phyloP scores from a whole-genome alignment of 495 filamentous ascomycete genomes.

The Penicillium odoratum region DNA sequence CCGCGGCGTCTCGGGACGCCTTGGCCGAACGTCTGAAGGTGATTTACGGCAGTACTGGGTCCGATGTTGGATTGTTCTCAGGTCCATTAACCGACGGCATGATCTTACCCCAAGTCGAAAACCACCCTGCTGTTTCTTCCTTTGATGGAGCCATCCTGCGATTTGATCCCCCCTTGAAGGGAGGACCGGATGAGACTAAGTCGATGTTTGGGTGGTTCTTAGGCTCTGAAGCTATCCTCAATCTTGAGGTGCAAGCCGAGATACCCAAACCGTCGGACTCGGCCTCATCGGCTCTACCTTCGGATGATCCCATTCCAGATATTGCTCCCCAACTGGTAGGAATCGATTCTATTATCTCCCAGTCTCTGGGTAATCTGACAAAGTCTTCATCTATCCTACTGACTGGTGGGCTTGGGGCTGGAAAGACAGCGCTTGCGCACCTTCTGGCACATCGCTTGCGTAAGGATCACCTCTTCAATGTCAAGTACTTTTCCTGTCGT shows the following conservation, averaged over 20 bases:
- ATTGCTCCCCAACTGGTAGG: constrained; percentile 70
- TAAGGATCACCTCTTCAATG: constrained; percentile 67
- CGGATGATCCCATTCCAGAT: constrained; percentile 54
- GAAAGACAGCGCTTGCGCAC: constrained; percentile 76
- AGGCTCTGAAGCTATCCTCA: constrained; percentile 69
- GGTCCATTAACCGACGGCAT: constrained; percentile 90
- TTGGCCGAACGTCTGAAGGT: constrained; percentile 55
- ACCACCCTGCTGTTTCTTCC: constrained; percentile 35
- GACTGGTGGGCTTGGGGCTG: constrained; percentile 83
- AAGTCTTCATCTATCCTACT: constrained; percentile 87
- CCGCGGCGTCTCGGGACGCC: constrained; percentile 71
- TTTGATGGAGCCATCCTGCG: constrained; percentile 71
- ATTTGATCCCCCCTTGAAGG: constrained; percentile 62
- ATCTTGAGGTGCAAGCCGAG: constrained; percentile 69
- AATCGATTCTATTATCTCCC: constrained; percentile 72
- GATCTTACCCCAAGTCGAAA: constrained; percentile 56
- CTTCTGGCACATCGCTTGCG: constrained; percentile 67
- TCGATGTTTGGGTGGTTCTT: constrained; percentile 68
- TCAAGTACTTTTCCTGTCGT: constrained; percentile 78
- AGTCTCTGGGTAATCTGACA: constrained; percentile 69
- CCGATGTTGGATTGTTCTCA: constrained; percentile 61
- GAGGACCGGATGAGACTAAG: constrained; percentile 45
- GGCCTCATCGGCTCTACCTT: constrained; percentile 42
- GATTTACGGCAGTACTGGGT: constrained; percentile 40
- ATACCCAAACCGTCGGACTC: constrained; percentile 60